Conservation (phyloP, 768 basidiomycete species). For the Gyrodon lividus region DNA sequence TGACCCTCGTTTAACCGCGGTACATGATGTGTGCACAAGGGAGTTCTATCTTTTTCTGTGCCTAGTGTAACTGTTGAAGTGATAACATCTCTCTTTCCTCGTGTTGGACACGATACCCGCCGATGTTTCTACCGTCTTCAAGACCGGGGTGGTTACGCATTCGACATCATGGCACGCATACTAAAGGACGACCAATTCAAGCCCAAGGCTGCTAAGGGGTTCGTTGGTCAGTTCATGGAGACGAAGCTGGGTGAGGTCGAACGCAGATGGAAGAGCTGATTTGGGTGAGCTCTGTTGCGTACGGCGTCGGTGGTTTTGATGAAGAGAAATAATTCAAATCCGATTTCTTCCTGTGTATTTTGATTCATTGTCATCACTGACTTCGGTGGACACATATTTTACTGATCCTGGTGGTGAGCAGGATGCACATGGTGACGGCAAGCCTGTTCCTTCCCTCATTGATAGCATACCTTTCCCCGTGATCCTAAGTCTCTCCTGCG, state of each 20-base stretch:
- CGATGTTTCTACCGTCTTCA: not conserved
- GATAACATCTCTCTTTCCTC: constrained; percentile 3
- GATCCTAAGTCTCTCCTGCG: constrained; percentile 29
- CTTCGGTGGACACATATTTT: no score
- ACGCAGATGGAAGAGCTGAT: constrained; percentile 60
- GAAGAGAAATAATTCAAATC: constrained; percentile 45
- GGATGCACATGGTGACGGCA: constrained; percentile 32
- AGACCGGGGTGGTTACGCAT: constrained; percentile 29
- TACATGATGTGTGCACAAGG: constrained; percentile 36
- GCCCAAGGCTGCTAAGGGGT: constrained; percentile 9
- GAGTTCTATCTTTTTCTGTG: constrained; percentile 27
- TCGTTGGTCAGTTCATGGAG: constrained; percentile 18
- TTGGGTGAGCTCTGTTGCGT: constrained; percentile 55
- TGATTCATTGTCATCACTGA: not conserved
- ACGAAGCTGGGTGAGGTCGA: constrained; percentile 38
- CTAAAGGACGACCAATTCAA: constrained; percentile 43
- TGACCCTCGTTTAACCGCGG: constrained; percentile 22
- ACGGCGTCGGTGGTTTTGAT: constrained; percentile 53
- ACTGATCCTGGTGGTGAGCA: constrained; percentile 5
- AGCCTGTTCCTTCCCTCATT: constrained; percentile 29
- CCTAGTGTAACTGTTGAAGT: not conserved
- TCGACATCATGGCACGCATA: constrained; percentile 54
- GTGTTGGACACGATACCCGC: constrained; percentile 5
- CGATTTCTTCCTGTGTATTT: constrained; percentile 51
- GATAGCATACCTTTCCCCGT: constrained; percentile 13